Evolutionary conservation across 164 flowering plant genomes (phyloP).

Genomic region (Houttuynia cordata): DNA sequence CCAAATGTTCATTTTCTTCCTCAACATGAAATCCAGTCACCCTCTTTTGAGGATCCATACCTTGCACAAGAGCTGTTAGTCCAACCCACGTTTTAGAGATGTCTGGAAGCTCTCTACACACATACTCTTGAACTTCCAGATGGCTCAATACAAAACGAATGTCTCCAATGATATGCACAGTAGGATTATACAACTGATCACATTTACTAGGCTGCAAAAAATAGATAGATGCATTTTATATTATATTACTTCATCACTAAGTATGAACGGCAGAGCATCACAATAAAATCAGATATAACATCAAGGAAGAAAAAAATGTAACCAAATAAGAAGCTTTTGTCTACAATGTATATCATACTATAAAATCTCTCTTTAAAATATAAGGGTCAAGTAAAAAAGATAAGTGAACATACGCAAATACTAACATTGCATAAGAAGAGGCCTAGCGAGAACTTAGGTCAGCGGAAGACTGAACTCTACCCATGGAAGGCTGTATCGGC

Average conservation of each 20-base stretch:
- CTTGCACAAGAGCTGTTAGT: slow-evolving; percentile 75
- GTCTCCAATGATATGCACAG: slow-evolving; percentile 65
- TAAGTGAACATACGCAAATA: too few species aligned
- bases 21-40: slow-evolving; percentile 61
- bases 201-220: slow-evolving; percentile 54
- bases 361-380: too few species aligned
- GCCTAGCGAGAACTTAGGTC: too few species aligned
- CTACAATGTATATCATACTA: too few species aligned
- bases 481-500: too few species aligned
- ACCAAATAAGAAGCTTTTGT: too few species aligned
- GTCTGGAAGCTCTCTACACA: slow-evolving; percentile 36
- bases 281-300: background rate
- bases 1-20: slow-evolving; percentile 67
- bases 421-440: too few species aligned
- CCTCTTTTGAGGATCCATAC: slow-evolving; percentile 80
- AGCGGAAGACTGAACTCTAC: too few species aligned
- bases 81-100: slow-evolving; percentile 56
- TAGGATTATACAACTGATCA: slow-evolving; percentile 40
- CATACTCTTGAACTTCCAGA: slow-evolving; percentile 44
- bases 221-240: background rate
- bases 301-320: too few species aligned
- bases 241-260: background rate
- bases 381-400: too few species aligned
- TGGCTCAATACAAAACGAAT: slow-evolving; percentile 78
- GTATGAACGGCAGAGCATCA: background rate